Base-by-base conservation (phyloP, 768 basidiomycete species). In the Leccinum disarticulatum region DNA sequence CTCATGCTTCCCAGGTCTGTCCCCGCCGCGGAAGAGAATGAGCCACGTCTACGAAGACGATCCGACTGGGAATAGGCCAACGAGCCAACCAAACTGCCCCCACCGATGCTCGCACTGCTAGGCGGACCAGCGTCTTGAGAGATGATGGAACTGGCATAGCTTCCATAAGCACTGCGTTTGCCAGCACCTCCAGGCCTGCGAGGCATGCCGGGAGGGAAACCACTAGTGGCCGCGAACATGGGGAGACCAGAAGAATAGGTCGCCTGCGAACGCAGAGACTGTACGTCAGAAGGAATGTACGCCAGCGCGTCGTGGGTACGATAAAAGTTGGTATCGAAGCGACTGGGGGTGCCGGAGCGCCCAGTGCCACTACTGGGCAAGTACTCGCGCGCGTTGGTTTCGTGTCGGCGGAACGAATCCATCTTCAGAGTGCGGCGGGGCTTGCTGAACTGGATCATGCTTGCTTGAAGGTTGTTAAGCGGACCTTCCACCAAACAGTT, bases 361-460 rank as follows among this genome's bases (percentile, higher is more conserved):
- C 78, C 77, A 35, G 72, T 64, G 15, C 79, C 65, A 48, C 76
- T 64, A 56, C 22, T 65, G 2, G 74, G 70, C 53, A 87, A 73
- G 66, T 83, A 93, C 66, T 99, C 97, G 56, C 88, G 84, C 1
- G 95, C 95, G 66, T 82, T 91, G 22, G 92, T 91, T 73, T 98
- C 95, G 70, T 96, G 93, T 54, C 95, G 86, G 58, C 92, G 88
- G 83, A 92, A 95, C 59, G 90, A 91, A 64, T 96, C 93, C 86
- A 94, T 90, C 74, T 95, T 95, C 64, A 95, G 83, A 5, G 93
- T 84, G 56, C 94, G 88, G 58, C 94, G 86, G 33, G 97, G 97
- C 77, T 97, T 95, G 82, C 93, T 95, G 80, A 99, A 98, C 72
- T 98, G 97, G 61, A 99, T 99, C 95, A 99, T 96, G 76, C 94